Base-by-base conservation (phyloP, 78 protist genomes). In the Speleostelium caveatum region DNA sequence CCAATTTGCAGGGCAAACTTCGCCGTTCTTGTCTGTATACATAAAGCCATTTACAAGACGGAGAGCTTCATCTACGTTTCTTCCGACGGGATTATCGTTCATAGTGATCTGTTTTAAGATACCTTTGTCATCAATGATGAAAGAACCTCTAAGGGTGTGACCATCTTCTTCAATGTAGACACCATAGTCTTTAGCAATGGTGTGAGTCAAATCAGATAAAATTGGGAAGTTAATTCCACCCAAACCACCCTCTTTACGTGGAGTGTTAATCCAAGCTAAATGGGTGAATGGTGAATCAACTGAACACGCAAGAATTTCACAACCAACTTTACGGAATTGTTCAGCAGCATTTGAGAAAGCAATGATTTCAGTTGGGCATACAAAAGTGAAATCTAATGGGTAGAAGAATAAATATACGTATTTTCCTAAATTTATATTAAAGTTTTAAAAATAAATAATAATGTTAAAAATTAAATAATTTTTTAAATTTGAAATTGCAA, bases 351-450 rank as follows among this genome's bases (percentile, higher is more conserved):
- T 98, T 28, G 76, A 53, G 94, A 97, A 97, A 4, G 98, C 98
- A 45, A 80, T 93, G 79, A 98, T 97, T 89, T 98, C 99, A 38
- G 99, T 98, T 60, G 99, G 99, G 92, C 99, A 98, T 24, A 75
- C 94, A 69, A 77, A 88, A 42, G 94, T 88, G 87, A 88, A 88
- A 55, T 75, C 95, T 35, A 86, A 63, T 72, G 95, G 95, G 78
- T 93, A 93, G 87, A 93, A 89, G 90, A 83, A 83, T 17, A 83
- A 68, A 26, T 83, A 83, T 0, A 83, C 58, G 62, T 83, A 83
- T 83, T 83, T 83, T 5, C 77, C 77, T 71, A 39, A 45, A 45
- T 45, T 14, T 45, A 14, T 14, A 14, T 45, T 45, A 45, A 45
- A 45, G 10, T 45, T 45, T 45, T 45, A 45, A 6, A 6, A 45